phyloP scores from a whole-genome alignment of 2,329 filamentous ascomycete genomes.

The Chalaropsis ovoidea region DNA sequence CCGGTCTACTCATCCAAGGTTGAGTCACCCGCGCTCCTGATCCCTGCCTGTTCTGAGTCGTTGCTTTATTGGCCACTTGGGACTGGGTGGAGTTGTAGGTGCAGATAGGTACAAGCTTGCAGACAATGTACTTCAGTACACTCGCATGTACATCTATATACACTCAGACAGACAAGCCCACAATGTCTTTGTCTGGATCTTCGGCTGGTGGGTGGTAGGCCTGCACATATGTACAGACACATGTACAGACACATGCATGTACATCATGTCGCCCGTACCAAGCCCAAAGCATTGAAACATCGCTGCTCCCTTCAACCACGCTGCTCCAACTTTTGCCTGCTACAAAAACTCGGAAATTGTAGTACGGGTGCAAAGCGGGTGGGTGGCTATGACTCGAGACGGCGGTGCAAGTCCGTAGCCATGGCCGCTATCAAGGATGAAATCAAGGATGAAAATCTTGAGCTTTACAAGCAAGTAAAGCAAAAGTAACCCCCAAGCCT shows the following conservation, averaged over 20 bases:
- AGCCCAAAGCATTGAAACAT: too few species aligned
- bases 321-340: too few species aligned
- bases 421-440: slow-evolving; percentile 6
- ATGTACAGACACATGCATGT: too few species aligned
- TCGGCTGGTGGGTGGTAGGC: too few species aligned
- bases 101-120: neutral
- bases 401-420: slow-evolving; percentile 23
- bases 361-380: neutral
- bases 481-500: neutral
- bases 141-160: neutral
- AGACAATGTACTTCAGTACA: neutral
- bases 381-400: slow-evolving; percentile 22
- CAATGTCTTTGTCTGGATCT: neutral
- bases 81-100: neutral
- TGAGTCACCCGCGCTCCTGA: slow-evolving; percentile 24
- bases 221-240: neutral
- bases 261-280: neutral
- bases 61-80: neutral
- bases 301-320: too few species aligned
- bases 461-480: neutral
- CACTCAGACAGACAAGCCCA: neutral
- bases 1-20: slow-evolving; percentile 9
- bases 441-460: slow-evolving; percentile 9
- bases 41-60: slow-evolving; percentile 19
- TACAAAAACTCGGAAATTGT: neutral